A percentile compares a stretch with the other conserved stretches of the same genome.
phyloP scores from a whole-genome alignment of 306 rosid genomes.

The Vigna angularis region DNA sequence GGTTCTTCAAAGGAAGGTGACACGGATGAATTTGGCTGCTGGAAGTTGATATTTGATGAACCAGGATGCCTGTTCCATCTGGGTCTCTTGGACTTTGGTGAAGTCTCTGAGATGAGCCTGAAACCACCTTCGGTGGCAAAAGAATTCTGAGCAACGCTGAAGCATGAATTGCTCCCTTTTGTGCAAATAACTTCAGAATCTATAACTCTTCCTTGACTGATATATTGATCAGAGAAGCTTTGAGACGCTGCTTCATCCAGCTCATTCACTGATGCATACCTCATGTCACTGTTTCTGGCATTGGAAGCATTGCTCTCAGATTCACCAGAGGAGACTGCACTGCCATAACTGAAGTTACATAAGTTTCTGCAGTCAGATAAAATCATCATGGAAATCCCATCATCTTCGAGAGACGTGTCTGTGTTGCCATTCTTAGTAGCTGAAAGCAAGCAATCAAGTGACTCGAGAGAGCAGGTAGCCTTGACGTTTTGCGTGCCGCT shows the following conservation, averaged over 20 bases:
- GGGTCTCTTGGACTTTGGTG: conserved; percentile 63
- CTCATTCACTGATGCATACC: conserved; percentile 38
- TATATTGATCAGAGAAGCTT: conserved; percentile 51
- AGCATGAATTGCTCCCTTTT: conserved; percentile 59
- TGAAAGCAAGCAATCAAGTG: conserved; percentile 57
- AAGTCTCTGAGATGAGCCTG: conserved; percentile 63
- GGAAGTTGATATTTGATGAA: conserved; percentile 86
- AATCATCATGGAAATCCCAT: conserved; percentile 69
- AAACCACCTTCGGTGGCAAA: conserved; percentile 61
- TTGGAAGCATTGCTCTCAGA: conserved; percentile 59
- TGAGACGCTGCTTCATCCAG: conserved; percentile 57
- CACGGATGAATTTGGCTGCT: conserved; percentile 70
- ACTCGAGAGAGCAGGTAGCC: conserved; percentile 46
- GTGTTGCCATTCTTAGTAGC: conserved; percentile 50
- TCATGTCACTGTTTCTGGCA: conserved; percentile 48
- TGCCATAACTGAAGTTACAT: conserved; percentile 60
- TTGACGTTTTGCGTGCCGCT: conserved; percentile 42
- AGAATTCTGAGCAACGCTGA: conserved; percentile 54
- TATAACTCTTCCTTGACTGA: conserved; percentile 26
- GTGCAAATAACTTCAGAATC: conserved; percentile 45
- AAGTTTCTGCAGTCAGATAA: conserved; percentile 69
- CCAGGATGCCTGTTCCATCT: conserved; percentile 70
- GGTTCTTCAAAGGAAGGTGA: conserved; percentile 70
- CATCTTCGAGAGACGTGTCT: conserved; percentile 52
- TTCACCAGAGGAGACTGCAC: conserved; percentile 65